Evolutionary conservation across 345 rosid genomes (phyloP).

Genomic region (Theobroma cacao): DNA sequence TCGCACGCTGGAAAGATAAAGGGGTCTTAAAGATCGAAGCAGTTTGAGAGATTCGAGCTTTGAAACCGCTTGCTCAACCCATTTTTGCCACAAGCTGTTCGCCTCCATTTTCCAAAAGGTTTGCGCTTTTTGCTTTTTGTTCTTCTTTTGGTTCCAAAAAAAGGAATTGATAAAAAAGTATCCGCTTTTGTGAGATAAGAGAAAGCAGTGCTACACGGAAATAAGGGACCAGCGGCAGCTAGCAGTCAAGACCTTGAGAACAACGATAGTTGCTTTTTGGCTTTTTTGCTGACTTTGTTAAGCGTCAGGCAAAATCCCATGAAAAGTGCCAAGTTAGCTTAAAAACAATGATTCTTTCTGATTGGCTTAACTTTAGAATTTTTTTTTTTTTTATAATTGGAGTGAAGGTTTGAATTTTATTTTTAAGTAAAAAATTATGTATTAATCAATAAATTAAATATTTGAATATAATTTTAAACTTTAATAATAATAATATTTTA

Average conservation of each 20-base stretch:
- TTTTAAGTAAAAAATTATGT: too few species aligned
- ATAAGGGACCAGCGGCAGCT: not conserved
- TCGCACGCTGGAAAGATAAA: conserved; percentile 36
- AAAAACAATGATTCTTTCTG: too few species aligned
- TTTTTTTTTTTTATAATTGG: too few species aligned
- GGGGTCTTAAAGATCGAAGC: conserved; percentile 82
- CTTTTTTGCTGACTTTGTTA: not conserved
- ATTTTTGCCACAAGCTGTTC: conserved; percentile 54
- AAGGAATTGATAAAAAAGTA: too few species aligned
- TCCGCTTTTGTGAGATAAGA: not conserved
- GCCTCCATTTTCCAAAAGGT: conserved; percentile 19
- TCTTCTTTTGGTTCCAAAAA: too few species aligned
- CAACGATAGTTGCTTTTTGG: not conserved
- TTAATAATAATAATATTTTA: too few species aligned
- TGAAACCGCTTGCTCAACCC: conserved; percentile 71
- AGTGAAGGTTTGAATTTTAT: too few species aligned
- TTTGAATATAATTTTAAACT: too few species aligned
- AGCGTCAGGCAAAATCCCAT: not conserved
- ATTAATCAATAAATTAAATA: too few species aligned
- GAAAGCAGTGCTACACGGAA: not conserved
- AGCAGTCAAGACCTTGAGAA: not conserved
- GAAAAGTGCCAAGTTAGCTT: too few species aligned
- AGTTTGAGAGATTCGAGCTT: conserved; percentile 64
- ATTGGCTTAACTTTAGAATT: too few species aligned
- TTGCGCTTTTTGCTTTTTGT: too few species aligned